phyloP scores from a whole-genome alignment of 2,329 filamentous ascomycete species.

The Xylariaceae sp. region DNA sequence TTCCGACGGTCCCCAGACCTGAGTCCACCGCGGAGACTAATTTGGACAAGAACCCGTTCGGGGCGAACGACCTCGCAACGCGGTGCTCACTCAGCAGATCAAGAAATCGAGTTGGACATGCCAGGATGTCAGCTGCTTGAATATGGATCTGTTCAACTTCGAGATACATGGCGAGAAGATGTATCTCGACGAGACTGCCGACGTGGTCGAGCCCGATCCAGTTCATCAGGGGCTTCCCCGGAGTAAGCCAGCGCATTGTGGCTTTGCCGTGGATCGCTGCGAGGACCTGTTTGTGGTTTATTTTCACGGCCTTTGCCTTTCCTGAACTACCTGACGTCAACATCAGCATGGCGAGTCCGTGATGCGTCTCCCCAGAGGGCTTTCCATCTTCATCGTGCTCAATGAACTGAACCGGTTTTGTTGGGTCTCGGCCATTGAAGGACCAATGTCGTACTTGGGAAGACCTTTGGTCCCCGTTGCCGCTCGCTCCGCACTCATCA shows the following conservation, averaged over 20 bases:
- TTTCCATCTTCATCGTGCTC: slow-evolving; percentile 1
- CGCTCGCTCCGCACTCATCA: not conserved
- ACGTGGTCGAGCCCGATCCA: slow-evolving; percentile 54
- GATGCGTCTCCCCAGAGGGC: slow-evolving; percentile 11
- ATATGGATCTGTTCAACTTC: slow-evolving; percentile 45
- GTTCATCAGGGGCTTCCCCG: slow-evolving; percentile 37
- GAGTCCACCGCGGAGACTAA: slow-evolving; percentile 12
- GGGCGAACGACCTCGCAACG: slow-evolving; percentile 42
- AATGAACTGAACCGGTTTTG: too few species aligned
- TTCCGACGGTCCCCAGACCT: not conserved
- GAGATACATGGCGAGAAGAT: slow-evolving; percentile 43
- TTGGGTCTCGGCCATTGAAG: too few species aligned
- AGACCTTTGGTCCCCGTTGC: not conserved
- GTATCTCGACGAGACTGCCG: slow-evolving; percentile 47
- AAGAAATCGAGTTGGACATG: slow-evolving; percentile 37
- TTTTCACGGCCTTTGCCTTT: slow-evolving; percentile 45
- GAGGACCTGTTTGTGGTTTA: slow-evolving; percentile 42
- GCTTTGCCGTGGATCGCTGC: slow-evolving; percentile 39
- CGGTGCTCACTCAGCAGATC: slow-evolving; percentile 37
- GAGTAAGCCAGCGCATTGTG: slow-evolving; percentile 21
- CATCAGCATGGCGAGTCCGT: slow-evolving; percentile 39
- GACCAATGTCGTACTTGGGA: not conserved
- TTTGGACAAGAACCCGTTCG: slow-evolving; percentile 34
- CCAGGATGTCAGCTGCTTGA: slow-evolving; percentile 37
- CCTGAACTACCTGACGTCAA: slow-evolving; percentile 52